These are phyloP conservation scores for Cadophora gregata DNA, from an alignment of 2,329 filamentous ascomycete species.

Conservation along the genomic window DNA sequence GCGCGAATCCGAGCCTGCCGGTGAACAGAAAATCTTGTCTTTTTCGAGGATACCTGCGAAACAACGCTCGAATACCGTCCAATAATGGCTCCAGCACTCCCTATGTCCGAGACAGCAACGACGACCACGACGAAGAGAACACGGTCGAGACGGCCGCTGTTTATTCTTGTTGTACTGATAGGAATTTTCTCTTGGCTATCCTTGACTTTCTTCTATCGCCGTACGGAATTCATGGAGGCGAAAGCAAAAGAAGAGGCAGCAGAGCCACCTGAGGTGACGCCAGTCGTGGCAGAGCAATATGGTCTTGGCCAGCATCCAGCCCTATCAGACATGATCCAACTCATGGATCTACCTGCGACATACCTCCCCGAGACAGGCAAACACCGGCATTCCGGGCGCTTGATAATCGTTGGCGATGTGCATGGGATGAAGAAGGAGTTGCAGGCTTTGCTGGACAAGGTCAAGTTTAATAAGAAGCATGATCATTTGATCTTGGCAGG, in stretches of 20 bases:
- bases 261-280: neutral
- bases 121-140: neutral
- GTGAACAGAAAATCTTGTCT: neutral
- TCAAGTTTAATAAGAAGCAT: slow-evolving; percentile 63
- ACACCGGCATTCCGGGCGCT: slow-evolving; percentile 55
- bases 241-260: slow-evolving; percentile 1
- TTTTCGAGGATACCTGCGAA: neutral
- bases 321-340: slow-evolving; percentile 39
- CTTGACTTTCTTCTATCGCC: slow-evolving; percentile 5
- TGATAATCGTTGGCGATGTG: slow-evolving; percentile 89
- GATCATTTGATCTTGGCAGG: slow-evolving; percentile 82
- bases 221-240: slow-evolving; percentile 11
- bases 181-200: slow-evolving; percentile 5
- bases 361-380: slow-evolving; percentile 44
- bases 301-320: slow-evolving; percentile 33
- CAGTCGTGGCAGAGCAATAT: slow-evolving; percentile 23
- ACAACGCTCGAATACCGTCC: neutral
- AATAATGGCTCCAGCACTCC: slow-evolving; percentile 4
- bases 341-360: slow-evolving; percentile 40
- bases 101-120: neutral
- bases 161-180: neutral
- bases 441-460: slow-evolving; percentile 67
- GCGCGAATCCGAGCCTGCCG: neutral
- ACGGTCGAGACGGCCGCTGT: slow-evolving; percentile 5
- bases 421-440: slow-evolving; percentile 82